Evolutionary conservation across 768 basidiomycete species (phyloP), one percentile per base, ranked within the genome.

Genomic region (Amanita polypyramis): DNA sequence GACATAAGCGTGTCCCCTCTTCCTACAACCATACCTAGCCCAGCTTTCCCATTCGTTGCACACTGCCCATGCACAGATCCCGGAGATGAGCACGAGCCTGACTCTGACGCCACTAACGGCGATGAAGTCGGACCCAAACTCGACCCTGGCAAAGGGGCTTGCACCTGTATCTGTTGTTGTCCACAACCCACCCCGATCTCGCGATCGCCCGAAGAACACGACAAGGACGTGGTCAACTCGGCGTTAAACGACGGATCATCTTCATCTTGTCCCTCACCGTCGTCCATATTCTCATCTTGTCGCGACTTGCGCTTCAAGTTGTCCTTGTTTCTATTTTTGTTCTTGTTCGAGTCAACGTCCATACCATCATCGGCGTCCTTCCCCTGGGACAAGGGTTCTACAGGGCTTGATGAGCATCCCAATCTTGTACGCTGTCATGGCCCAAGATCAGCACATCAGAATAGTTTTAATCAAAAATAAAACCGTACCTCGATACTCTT

Each of bases 171-270:
- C 20, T 12, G 20, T 21, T 21, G 39, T 19, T 41, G 39, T 10
- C 25, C 33, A 12, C 27, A 44, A 25, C 43, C 52, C 9, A 49
- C 20, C 10, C 20, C 34, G 15, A 8, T 39, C 48, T n/a, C n/a
- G n/a, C n/a, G n/a, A n/a, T 27, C 25, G 7, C 25, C 25, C 3
- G 56, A 50, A 17, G 56, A 53, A 0, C 53, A 54, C 2, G 56
- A 60, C 23, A 60, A 61, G 5, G 63, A 65, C 27, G 38, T 32
- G n/a, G 47, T 49, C n/a, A 69, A 54, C 52, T 65, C 66, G 1
- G 63, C 59, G 19, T 68, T 67, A 49, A 67, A 69, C 12, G 63
- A 61, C 6, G 68, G 68, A 38, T 69, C 68, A 5, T 47, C 46
- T 39, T 47, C 45, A 6, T 5, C 32, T 2, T 17, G 17, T 42